Percentiles rank a stretch among this genome's conserved stretches.
Evolutionary conservation across 495 filamentous ascomycete species (phyloP).

Genomic region (Sordaria brevicollis): DNA sequence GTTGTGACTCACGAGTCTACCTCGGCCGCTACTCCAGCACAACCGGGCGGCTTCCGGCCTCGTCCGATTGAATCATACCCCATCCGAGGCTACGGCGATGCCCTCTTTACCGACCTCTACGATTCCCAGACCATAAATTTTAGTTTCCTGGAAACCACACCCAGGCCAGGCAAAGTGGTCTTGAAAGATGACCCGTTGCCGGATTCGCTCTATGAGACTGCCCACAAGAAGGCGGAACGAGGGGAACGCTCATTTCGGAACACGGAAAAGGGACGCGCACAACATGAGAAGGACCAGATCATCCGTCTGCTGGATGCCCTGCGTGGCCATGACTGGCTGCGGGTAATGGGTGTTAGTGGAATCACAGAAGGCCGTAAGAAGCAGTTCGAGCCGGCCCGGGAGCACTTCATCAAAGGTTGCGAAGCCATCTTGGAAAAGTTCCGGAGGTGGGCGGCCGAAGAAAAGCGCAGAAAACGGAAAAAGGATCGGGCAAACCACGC

Average conservation of each 20-base stretch:
- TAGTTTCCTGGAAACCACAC: conserved; percentile 34
- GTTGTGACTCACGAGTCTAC: conserved; percentile 7
- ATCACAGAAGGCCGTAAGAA: conserved; percentile 75
- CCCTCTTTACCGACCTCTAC: conserved; percentile 37
- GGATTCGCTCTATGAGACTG: conserved; percentile 54
- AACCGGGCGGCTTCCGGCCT: conserved; percentile 15
- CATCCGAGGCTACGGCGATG: conserved; percentile 36
- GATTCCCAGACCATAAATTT: conserved; percentile 48
- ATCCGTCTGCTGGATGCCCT: conserved; percentile 79
- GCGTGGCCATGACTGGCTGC: conserved; percentile 85
- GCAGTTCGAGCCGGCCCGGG: conserved; percentile 74
- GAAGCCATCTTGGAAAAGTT: conserved; percentile 77
- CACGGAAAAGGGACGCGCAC: conserved; percentile 80
- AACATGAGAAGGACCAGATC: conserved; percentile 84
- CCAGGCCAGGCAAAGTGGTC: conserved; percentile 21
- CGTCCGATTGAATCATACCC: conserved; percentile 18
- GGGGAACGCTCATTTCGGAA: conserved; percentile 89
- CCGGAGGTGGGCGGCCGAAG: conserved; percentile 75
- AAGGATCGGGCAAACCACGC: conserved; percentile 48
- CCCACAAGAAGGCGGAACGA: conserved; percentile 72
- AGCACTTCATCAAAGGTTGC: conserved; percentile 74
- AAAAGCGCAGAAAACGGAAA: conserved; percentile 65
- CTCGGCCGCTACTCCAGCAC: conserved; percentile 11
- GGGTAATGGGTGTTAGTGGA: conserved; percentile 82
- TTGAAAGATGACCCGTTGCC: conserved; percentile 53